Base-by-base conservation (phyloP, 208 protist species). In the Leishmania guyanensis region DNA sequence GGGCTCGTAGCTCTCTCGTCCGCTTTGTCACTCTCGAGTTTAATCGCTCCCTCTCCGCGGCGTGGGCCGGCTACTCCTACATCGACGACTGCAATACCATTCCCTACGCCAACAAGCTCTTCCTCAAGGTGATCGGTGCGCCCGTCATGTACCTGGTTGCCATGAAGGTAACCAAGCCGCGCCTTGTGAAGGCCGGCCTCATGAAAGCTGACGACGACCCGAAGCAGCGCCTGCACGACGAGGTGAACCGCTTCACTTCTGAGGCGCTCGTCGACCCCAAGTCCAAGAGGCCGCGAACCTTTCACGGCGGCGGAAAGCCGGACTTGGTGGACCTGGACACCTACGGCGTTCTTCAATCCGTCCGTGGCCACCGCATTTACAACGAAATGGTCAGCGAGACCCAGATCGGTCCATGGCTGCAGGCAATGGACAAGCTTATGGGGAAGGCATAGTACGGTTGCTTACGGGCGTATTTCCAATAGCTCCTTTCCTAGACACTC, bases 111-210 rank as follows among this genome's bases (percentile, higher is more conserved):
- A 98, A 97, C 88, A 98, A 98, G 85, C 71, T 97, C 29, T 96
- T 98, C 73, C 79, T 96, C 36, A 98, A 98, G 89, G 88, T 97
- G 58, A 84, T 98, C 6, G 95, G 95, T 0, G 93, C 95, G 4
- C 95, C 95, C 9, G 93, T 98, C 54, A 98, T 98, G 95, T 98
- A 92, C 77, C 64, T 98, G 58, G 93, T 98, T 22, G 91, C 94
- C 12, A 78, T 86, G 64, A 90, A 89, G 26, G 76, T 96, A 26
- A 98, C 95, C 1, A 87, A 88, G 75, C 93, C 95, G 46, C 88
- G 89, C 5, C 89, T 98, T 2, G 84, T 95, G 69, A 90, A 89
- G 80, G 86, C 86, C 36, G 93, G 93, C 33, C 86, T 93, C 81
- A 79, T 96, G 79, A 90, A 88, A 58, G 62, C 77, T 2, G 86